These are phyloP conservation scores for Aurantiochytrium sp. DNA, from an alignment of 108 stramenopile species.

Conservation along the genomic window DNA sequence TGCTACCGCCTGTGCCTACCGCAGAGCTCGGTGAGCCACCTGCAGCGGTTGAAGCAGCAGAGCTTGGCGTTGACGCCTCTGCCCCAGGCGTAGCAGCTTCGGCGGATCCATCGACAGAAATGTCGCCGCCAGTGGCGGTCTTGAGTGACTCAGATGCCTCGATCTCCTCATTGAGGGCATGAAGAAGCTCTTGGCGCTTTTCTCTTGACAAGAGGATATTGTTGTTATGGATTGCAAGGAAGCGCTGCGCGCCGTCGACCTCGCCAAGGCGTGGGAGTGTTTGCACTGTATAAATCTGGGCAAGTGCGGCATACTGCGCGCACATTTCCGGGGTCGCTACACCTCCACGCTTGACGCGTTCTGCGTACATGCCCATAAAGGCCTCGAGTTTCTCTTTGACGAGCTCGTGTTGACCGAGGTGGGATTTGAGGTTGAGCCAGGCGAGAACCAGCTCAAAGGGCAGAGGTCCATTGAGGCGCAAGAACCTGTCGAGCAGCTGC, in stretches of 20 bases:
- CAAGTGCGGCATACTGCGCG: background rate
- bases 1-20: too few species aligned
- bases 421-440: background rate
- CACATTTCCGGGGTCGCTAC: background rate
- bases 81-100: too few species aligned
- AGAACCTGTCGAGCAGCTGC: background rate
- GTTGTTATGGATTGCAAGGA: background rate
- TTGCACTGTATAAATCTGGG: background rate
- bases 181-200: background rate
- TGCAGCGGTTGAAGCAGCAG: too few species aligned
- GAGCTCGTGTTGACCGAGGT: background rate
- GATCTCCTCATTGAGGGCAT: background rate
- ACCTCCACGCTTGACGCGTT: background rate
- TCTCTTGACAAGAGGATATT: background rate
- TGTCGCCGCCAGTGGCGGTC: background rate
- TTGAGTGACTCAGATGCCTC: background rate
- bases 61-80: too few species aligned
- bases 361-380: background rate
- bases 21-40: too few species aligned
- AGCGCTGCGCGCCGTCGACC: background rate
- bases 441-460: constrained; percentile 8
- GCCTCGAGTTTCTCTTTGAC: background rate
- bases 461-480: background rate
- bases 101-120: background rate
- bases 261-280: background rate